Percentiles rank a stretch among this genome's conserved stretches.
Evolutionary conservation across 2,329 filamentous ascomycete species (phyloP).

Genomic region (Lecanosticta acicola): DNA sequence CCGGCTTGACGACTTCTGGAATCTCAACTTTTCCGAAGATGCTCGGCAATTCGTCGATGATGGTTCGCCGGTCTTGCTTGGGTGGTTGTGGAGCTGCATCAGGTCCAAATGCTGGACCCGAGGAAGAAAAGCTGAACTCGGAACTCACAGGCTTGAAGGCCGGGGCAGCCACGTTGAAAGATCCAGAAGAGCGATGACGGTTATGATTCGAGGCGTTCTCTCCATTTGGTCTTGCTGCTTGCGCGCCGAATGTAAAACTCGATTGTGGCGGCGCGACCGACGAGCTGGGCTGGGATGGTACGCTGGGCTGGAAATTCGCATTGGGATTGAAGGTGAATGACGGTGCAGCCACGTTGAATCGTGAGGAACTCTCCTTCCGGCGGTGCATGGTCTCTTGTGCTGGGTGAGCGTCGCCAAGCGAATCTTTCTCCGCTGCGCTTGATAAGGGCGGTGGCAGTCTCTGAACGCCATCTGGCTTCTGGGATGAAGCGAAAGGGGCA

Average conservation of each 20-base stretch:
- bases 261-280: conserved; percentile 24
- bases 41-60: conserved; percentile 25
- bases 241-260: conserved; percentile 16
- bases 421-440: conserved; percentile 19
- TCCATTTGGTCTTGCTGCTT: conserved; percentile 13
- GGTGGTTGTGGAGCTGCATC: conserved; percentile 5
- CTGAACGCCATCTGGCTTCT: conserved; percentile 6
- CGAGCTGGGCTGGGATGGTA: conserved; percentile 56
- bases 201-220: conserved; percentile 15
- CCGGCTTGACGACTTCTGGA: conserved; percentile 58
- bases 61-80: conserved; percentile 33
- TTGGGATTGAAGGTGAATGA: conserved; percentile 74
- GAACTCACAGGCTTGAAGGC: conserved; percentile 34
- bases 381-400: conserved; percentile 70
- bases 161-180: conserved; percentile 56
- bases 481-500: not conserved
- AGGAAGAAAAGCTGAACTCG: conserved; percentile 35
- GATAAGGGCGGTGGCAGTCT: conserved; percentile 5
- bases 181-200: conserved; percentile 27
- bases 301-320: conserved; percentile 42
- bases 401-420: conserved; percentile 16
- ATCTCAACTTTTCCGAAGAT: conserved; percentile 50
- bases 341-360: conserved; percentile 81
- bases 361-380: conserved; percentile 47
- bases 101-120: conserved; percentile 26